Evolutionary conservation across 257 asterid species (phyloP), one percentile per base, ranked within the genome.

Genomic region (Fraxinus anomala): DNA sequence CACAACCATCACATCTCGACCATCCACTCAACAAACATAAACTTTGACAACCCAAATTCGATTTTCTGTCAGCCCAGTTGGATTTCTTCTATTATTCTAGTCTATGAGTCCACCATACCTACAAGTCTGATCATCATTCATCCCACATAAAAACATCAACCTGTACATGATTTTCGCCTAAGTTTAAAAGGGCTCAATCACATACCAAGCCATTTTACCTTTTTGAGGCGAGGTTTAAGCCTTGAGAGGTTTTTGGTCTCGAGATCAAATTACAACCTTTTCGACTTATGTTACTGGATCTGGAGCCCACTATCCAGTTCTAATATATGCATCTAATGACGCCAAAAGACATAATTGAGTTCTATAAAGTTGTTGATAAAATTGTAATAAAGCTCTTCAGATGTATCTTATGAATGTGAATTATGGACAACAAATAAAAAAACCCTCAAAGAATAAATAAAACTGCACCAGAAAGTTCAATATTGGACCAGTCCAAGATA

Each of bases 391-490:
- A 39, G 79, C 72, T 49, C 75, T 56, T 71, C 26, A 39, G 66
- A 31, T 71, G 72, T 66, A 56, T 59, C 63, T 70, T 21, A 54
- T 12, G 16, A 51, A 72, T 73, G 51, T 34, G 65, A 74, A 30
- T 40, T 54, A 71, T 65, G 76, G 71, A 73, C 59, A 65, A 80
- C 49, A 56, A 68, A 47, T 26, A 21, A 59, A 23, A 47, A 78
- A 72, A 33, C 72, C 72, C 31, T 72, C 73, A 72, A 14, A 24
- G 30, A 68, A 65, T 28, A 28, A 77, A 75, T 65, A 40, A 42
- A n/a, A 17, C 72, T 54, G n/a, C 82, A 67, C 28, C 73, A 8
- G 73, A 30, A 75, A 56, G 31, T 13, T 9, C 24, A 76, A 30
- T 42, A 73, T 8, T 73, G 8, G 37, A 63, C 12, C 26, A 72